Conservation (phyloP, 2,329 filamentous ascomycete genomes). For the Mariannaea sp. region DNA sequence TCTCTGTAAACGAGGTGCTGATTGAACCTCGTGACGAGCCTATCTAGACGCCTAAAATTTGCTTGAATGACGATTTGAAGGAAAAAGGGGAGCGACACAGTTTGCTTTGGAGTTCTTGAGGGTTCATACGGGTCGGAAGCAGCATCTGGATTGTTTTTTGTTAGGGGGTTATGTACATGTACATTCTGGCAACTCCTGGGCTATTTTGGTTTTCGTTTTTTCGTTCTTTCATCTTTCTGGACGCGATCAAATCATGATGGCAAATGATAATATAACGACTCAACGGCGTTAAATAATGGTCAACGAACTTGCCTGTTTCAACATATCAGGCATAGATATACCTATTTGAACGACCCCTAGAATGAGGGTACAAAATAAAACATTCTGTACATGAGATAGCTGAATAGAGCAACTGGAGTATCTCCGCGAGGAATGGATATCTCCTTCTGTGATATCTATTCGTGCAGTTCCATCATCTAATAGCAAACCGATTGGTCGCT, state of each 20-base stretch:
- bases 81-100: neutral
- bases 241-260: constrained; percentile 27
- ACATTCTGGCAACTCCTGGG: neutral
- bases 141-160: constrained; percentile 25
- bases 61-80: too few species aligned
- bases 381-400: neutral
- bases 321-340: constrained; percentile 26
- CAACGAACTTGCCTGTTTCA: constrained; percentile 28
- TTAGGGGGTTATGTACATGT: too few species aligned
- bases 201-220: neutral
- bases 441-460: too few species aligned
- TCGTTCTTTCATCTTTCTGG: constrained; percentile 13
- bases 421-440: too few species aligned
- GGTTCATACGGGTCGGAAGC: constrained; percentile 1
- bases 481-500: too few species aligned
- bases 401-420: too few species aligned
- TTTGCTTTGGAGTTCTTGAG: neutral
- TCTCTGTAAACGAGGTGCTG: constrained; percentile 79
- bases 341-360: neutral
- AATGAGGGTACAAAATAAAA: neutral
- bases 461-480: too few species aligned
- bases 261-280: constrained; percentile 30
- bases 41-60: constrained; percentile 50
- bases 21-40: constrained; percentile 80
- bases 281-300: constrained; percentile 27